Conservation (phyloP, 768 basidiomycete species). For the Naganishia randhawae region DNA sequence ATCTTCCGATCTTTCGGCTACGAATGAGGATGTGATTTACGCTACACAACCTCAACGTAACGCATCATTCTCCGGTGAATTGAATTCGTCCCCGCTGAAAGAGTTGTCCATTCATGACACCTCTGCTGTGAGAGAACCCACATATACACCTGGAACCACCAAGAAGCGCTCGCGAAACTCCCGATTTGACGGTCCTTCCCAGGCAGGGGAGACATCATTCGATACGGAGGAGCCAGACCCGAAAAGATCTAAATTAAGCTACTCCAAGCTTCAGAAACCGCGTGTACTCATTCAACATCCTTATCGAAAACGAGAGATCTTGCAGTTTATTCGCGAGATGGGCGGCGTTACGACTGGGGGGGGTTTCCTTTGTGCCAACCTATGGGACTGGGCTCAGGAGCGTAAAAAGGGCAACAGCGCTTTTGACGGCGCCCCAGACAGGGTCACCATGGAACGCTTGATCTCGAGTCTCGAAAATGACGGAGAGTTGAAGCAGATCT, state of each 20-base stretch:
- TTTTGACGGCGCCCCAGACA: not conserved
- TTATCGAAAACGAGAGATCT: conserved; percentile 5
- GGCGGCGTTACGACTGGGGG: conserved; percentile 15
- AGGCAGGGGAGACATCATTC: not conserved
- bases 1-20: no score
- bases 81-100: not conserved
- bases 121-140: not conserved
- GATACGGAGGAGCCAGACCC: conserved; percentile 33
- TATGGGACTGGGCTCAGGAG: conserved; percentile 3
- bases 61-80: not conserved
- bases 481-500: not conserved
- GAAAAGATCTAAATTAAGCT: conserved; percentile 30
- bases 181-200: not conserved
- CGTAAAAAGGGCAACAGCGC: not conserved
- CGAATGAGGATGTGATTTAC: no score
- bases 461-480: conserved; percentile 1
- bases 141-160: not conserved
- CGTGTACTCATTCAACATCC: conserved; percentile 49
- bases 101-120: not conserved
- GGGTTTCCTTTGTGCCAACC: not conserved
- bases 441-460: conserved; percentile 9
- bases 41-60: no score
- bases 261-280: conserved; percentile 16
- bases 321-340: conserved; percentile 1
- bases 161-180: not conserved